These are phyloP conservation scores for Heterobasidion occidentale DNA, from an alignment of 1,284 basidiomycete species.

Conservation along the genomic window DNA sequence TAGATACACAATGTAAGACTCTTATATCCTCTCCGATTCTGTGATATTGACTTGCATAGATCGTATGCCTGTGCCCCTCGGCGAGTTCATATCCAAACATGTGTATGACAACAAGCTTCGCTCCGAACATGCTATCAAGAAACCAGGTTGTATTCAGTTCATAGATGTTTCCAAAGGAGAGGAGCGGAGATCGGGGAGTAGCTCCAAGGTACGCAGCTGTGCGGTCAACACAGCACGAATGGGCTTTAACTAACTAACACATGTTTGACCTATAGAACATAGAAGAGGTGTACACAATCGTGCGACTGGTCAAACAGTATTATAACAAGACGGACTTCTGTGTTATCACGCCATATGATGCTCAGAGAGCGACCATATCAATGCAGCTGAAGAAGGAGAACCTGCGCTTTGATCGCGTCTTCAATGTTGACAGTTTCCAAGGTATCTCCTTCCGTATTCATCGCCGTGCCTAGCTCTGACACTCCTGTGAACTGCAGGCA, in stretches of 20 bases:
- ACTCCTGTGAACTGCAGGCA: constrained; percentile 20
- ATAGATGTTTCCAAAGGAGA: constrained; percentile 32
- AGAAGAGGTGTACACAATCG: constrained; percentile 30
- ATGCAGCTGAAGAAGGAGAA: constrained; percentile 19
- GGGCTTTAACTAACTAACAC: neutral
- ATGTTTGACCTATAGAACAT: constrained; percentile 26
- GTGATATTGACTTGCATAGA: constrained; percentile 22
- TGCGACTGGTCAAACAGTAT: constrained; percentile 29
- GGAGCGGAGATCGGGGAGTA: constrained; percentile 28
- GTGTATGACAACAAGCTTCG: constrained; percentile 32
- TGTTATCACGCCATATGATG: constrained; percentile 42
- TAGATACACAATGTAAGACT: constrained; percentile 36
- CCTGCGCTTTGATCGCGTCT: constrained; percentile 30
- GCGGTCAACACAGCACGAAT: neutral
- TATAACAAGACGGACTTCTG: constrained; percentile 25
- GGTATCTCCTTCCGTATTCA: constrained; percentile 18
- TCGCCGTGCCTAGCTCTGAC: neutral
- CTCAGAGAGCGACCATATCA: constrained; percentile 31
- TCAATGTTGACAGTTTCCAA: constrained; percentile 41
- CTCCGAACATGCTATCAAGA: constrained; percentile 24
- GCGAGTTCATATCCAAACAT: constrained; percentile 35
- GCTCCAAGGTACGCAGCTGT: constrained; percentile 30
- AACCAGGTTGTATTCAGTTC: constrained; percentile 25
- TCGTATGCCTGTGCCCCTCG: constrained; percentile 41
- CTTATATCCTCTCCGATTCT: neutral